A percentile compares a stretch with the other conserved stretches of the same genome.
Conservation (phyloP, 768 basidiomycete genomes). For the Xanthoconium purpureum region DNA sequence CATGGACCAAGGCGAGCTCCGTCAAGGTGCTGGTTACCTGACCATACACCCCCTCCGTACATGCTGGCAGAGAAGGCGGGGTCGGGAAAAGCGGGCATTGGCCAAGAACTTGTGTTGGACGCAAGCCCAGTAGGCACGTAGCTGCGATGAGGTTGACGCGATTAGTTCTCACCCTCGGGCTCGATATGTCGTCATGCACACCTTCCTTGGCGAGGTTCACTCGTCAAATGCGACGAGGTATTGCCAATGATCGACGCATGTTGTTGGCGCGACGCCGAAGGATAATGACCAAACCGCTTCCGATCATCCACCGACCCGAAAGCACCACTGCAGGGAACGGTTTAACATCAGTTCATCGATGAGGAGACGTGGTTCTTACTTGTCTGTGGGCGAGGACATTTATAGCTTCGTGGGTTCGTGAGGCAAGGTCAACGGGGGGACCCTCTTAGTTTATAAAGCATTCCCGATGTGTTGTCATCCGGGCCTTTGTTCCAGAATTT, state of each 20-base stretch:
- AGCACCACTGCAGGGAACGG: neutral
- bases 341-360: neutral
- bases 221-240: neutral
- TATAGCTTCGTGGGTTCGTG: neutral
- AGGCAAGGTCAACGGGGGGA: neutral
- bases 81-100: neutral
- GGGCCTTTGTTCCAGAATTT: conserved; percentile 7
- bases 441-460: conserved; percentile 6
- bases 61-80: neutral
- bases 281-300: neutral
- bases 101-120: conserved; percentile 3
- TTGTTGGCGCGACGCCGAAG: conserved; percentile 2
- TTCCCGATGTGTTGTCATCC: neutral
- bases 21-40: neutral
- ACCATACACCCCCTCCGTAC: neutral
- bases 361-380: conserved; percentile 6
- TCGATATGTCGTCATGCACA: conserved; percentile 3
- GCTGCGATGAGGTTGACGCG: neutral
- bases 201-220: conserved; percentile 5
- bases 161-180: neutral
- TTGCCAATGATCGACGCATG: neutral
- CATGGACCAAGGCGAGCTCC: neutral
- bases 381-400: conserved; percentile 10
- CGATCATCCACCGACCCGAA: neutral
- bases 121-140: neutral